Evolutionary conservation across 805 yeast species (phyloP), one percentile per base, ranked within the genome.

Genomic region (Yarrowia keelungensis): DNA sequence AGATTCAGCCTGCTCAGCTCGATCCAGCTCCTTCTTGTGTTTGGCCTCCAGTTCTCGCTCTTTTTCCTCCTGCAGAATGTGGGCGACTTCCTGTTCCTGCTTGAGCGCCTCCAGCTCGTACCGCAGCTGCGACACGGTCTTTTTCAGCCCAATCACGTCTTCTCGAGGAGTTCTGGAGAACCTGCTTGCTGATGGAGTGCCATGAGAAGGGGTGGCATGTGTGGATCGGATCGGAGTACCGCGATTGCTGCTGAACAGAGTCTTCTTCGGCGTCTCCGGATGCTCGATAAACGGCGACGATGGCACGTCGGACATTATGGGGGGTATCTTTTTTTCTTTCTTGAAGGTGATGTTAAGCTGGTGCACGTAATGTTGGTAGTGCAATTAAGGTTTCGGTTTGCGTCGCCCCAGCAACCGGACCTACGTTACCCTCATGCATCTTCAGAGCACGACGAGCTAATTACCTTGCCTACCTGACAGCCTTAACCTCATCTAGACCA

Each of bases 101-200:
- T 79, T 78, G 42, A 80, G 69, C 8, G 80, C 76, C 12, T 76
- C 76, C 45, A 80, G 73, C 69, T 80, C 80, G 73, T 76, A 84
- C 56, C 77, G 78, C 69, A 80, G 73, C 8, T 72, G 64, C 42
- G 69, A 61, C 35, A 72, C 41, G 46, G 74, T 43, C 76, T 79
- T 70, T 76, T 73, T 3, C 16, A 71, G 59, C 19, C 61, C 61
- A 26, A 49, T 49, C 26, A 62, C 67, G 39, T 62, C 67, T n/a
- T 62, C 56, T 38, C 67, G 19, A 2, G 67, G 67, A 2, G 67
- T 62, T 15, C 39, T 35, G 12, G 45, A 39, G 22, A 49, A 43
- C 9, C 59, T 32, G n/a, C 35, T 46, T 59, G 53, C 41, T 15
- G 51, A 43, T 5, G 43, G 49, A 10, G 51, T 41, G n/a, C 41